These are phyloP conservation scores for Solanum gracilifrons DNA, from an alignment of 257 asterid genomes.

Conservation along the genomic window DNA sequence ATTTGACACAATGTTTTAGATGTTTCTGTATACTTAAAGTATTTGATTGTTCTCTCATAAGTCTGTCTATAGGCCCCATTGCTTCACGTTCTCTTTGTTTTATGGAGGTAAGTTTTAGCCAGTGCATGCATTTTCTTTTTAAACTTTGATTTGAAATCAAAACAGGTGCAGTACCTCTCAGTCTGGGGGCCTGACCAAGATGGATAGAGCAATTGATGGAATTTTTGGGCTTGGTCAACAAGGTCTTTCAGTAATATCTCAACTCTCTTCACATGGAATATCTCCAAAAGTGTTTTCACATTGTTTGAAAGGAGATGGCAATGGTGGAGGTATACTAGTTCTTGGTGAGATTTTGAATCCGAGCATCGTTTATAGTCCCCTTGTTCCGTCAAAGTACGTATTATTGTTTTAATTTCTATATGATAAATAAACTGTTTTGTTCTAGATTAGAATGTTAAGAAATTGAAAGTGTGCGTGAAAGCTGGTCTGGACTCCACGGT, in stretches of 20 bases:
- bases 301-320: conserved; percentile 81
- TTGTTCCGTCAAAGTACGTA: conserved; percentile 91
- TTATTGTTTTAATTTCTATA: conserved; percentile 3
- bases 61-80: not conserved
- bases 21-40: not conserved
- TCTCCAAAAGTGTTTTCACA: conserved; percentile 81
- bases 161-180: conserved; percentile 81
- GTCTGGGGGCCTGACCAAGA: conserved; percentile 67
- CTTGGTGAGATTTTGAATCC: conserved; percentile 93
- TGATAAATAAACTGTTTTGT: conserved; percentile 6
- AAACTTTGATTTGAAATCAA: not conserved
- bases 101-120: not conserved
- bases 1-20: not conserved
- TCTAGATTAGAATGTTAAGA: not conserved
- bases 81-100: not conserved
- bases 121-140: not conserved
- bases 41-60: not conserved
- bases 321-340: conserved; percentile 83
- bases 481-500: no score
- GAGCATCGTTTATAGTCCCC: conserved; percentile 82
- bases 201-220: conserved; percentile 89
- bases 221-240: conserved; percentile 81
- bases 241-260: conserved; percentile 67
- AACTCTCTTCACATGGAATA: conserved; percentile 59
- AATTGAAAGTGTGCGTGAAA: not conserved